Evolutionary conservation across 1,284 basidiomycete genomes (phyloP).

Genomic region (Phaffia rhodozyma): DNA sequence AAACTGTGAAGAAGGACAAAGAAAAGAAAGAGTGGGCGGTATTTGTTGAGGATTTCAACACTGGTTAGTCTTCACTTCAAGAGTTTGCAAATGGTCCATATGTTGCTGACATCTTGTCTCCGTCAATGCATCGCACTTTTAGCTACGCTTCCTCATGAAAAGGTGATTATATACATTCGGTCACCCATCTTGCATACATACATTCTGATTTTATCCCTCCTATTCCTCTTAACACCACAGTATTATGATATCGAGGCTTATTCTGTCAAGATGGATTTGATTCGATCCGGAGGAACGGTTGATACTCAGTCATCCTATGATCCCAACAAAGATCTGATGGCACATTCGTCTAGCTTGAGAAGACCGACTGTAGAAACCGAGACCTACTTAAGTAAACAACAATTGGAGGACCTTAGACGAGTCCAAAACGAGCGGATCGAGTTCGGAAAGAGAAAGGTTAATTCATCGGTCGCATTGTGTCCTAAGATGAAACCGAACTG

Average conservation of each 20-base stretch:
- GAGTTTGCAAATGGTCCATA: neutral
- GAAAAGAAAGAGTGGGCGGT: constrained; percentile 67
- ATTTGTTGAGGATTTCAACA: constrained; percentile 73
- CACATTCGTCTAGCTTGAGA: constrained; percentile 54
- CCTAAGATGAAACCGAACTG: too few species aligned
- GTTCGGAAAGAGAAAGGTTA: constrained; percentile 37
- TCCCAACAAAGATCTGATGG: constrained; percentile 62
- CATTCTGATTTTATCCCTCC: neutral
- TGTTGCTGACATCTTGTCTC: neutral
- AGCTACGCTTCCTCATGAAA: constrained; percentile 82
- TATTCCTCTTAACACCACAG: constrained; percentile 12
- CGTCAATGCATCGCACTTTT: neutral
- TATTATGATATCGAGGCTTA: constrained; percentile 76
- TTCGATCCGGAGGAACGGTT: constrained; percentile 64
- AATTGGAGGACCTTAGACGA: constrained; percentile 61
- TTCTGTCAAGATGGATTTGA: constrained; percentile 62
- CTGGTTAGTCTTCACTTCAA: constrained; percentile 41
- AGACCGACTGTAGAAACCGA: constrained; percentile 50
- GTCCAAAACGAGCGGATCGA: constrained; percentile 70
- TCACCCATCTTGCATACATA: neutral
- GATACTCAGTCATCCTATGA: constrained; percentile 65
- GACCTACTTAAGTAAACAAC: constrained; percentile 59
- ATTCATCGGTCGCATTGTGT: neutral
- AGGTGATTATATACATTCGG: constrained; percentile 31
- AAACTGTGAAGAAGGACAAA: constrained; percentile 67